Percentiles rank a stretch among this genome's conserved stretches.
These are phyloP conservation scores for Xylaria sp. DNA, from an alignment of 2,329 filamentous ascomycete genomes.

Conservation along the genomic window DNA sequence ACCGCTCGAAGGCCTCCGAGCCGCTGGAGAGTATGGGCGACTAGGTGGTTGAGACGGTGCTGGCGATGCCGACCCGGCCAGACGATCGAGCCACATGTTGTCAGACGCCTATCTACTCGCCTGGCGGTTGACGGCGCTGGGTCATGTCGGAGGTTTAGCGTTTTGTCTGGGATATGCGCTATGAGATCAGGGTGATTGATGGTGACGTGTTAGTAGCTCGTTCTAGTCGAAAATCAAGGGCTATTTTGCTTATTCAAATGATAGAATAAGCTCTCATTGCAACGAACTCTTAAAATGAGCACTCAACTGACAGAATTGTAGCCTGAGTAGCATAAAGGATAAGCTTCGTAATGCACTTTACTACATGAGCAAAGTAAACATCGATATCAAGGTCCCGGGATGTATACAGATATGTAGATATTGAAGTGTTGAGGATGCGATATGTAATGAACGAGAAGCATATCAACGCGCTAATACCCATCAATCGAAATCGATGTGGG, in stretches of 20 bases:
- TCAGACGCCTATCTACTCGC: constrained; percentile 29
- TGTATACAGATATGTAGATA: background rate
- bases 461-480: background rate
- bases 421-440: background rate
- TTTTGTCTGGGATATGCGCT: constrained; percentile 19
- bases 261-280: background rate
- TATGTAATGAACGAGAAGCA: background rate
- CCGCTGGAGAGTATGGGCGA: constrained; percentile 77
- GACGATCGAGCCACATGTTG: constrained; percentile 90
- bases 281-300: background rate
- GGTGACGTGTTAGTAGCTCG: background rate
- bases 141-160: constrained; percentile 31
- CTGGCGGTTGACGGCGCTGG: constrained; percentile 38
- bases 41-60: constrained; percentile 63
- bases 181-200: background rate
- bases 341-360: constrained; percentile 7
- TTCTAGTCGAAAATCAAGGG: background rate
- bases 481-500: background rate
- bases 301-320: background rate
- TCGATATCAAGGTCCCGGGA: background rate
- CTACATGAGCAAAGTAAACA: constrained; percentile 7
- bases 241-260: background rate
- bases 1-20: constrained; percentile 73
- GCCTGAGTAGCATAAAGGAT: background rate
- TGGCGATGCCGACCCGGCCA: constrained; percentile 76